A percentile compares a stretch with the other conserved stretches of the same genome.
Conservation (phyloP, 164 flowering plant species). For the Stephania cephalantha region DNA sequence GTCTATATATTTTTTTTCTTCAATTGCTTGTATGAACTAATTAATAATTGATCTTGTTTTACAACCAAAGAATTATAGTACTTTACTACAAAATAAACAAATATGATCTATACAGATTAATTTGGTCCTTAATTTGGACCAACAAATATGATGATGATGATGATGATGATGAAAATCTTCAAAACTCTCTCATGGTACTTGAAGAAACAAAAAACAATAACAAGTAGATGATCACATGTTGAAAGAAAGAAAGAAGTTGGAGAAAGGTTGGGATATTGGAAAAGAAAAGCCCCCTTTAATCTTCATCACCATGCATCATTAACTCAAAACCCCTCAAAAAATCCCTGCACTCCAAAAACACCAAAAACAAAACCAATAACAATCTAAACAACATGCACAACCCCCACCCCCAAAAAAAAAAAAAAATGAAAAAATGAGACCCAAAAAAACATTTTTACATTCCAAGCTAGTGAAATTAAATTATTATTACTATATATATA, state of each 20-base stretch:
- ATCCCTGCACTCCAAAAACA: not conserved
- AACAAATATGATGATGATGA: not conserved
- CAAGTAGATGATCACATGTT: not conserved
- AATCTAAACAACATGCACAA: not conserved
- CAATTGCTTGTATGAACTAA: not conserved
- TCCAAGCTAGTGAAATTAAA: too few species aligned
- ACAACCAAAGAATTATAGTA: not conserved
- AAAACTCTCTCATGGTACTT: not conserved
- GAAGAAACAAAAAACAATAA: not conserved
- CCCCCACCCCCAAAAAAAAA: not conserved
- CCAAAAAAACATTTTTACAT: too few species aligned
- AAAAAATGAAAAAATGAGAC: not conserved
- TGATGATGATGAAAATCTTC: not conserved
- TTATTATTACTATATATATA: too few species aligned
- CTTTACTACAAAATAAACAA: not conserved
- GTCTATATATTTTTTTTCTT: not conserved
- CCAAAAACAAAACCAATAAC: not conserved
- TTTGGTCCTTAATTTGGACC: not conserved
- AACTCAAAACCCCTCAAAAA: constrained; percentile 1
- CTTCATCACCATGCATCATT: too few species aligned
- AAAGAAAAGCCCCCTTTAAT: too few species aligned
- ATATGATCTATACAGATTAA: not conserved
- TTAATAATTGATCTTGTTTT: not conserved
- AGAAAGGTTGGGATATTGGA: not conserved
- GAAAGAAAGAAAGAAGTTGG: not conserved